A percentile compares a stretch with the other conserved stretches of the same genome.
These are phyloP conservation scores for Medicago lupulina DNA, from an alignment of 306 rosid genomes.

Conservation along the genomic window DNA sequence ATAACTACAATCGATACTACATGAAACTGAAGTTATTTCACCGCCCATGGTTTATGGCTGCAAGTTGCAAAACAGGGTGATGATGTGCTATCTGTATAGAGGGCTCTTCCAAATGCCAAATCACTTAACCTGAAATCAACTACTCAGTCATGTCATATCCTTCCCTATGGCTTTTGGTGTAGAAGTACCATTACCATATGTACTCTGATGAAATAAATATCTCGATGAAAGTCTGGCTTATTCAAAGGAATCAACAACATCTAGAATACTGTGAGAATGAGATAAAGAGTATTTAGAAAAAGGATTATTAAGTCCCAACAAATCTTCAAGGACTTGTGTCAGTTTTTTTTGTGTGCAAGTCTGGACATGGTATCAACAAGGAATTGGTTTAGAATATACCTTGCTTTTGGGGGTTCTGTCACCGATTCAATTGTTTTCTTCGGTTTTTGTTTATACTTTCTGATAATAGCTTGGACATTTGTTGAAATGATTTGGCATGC, in stretches of 20 bases:
- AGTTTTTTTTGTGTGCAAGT: not conserved
- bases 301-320: not conserved
- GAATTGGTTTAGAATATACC: not conserved
- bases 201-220: not conserved
- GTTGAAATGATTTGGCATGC: slow-evolving; percentile 12
- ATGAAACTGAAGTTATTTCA: not conserved
- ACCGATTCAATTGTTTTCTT: not conserved
- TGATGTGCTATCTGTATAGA: too few species aligned
- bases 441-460: not conserved
- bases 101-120: not conserved
- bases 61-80: not conserved
- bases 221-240: not conserved
- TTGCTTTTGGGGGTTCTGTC: not conserved
- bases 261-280: not conserved
- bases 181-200: not conserved
- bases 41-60: not conserved
- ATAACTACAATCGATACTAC: not conserved
- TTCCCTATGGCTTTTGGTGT: not conserved
- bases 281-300: not conserved
- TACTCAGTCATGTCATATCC: too few species aligned
- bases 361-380: not conserved
- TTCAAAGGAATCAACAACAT: not conserved
- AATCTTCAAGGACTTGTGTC: not conserved
- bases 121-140: not conserved
- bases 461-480: not conserved